A percentile compares a stretch with the other conserved stretches of the same genome.
Conservation (phyloP, 495 filamentous ascomycete species). For the Ramalina peruviana region DNA sequence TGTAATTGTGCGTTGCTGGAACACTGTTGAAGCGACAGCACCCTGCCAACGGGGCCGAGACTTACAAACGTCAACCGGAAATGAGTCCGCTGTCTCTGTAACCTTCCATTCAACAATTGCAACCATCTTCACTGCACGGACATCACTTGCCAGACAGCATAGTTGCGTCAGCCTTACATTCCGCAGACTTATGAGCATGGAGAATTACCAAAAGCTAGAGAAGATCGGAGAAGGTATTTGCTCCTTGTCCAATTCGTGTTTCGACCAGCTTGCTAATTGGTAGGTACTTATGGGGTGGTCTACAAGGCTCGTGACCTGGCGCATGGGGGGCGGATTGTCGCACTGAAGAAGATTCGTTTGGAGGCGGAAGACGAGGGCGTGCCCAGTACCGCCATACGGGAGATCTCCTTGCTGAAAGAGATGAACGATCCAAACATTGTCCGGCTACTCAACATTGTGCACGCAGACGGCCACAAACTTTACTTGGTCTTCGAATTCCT, state of each 20-base stretch:
- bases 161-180: not conserved
- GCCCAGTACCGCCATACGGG: conserved; percentile 89
- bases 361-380: conserved; percentile 97
- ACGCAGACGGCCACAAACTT: conserved; percentile 91
- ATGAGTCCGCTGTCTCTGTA: too few species aligned
- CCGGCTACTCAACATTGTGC: conserved; percentile 82
- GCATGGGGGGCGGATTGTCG: conserved; percentile 69
- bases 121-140: too few species aligned
- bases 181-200: conserved; percentile 42
- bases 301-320: conserved; percentile 81
- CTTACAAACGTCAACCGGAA: too few species aligned
- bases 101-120: too few species aligned
- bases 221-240: conserved; percentile 90
- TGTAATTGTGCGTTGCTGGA: too few species aligned
- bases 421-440: conserved; percentile 96
- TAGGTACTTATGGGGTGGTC: conserved; percentile 85
- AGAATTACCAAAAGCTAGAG: conserved; percentile 99
- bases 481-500: conserved; percentile 93
- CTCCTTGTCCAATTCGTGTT: not conserved
- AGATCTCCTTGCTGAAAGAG: conserved; percentile 92
- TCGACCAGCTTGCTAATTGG: not conserved
- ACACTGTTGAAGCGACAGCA: too few species aligned
- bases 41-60: too few species aligned
- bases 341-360: conserved; percentile 95
- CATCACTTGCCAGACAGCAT: not conserved